phyloP scores from a whole-genome alignment of 306 rosid genomes.

The Cucurbita maxima region DNA sequence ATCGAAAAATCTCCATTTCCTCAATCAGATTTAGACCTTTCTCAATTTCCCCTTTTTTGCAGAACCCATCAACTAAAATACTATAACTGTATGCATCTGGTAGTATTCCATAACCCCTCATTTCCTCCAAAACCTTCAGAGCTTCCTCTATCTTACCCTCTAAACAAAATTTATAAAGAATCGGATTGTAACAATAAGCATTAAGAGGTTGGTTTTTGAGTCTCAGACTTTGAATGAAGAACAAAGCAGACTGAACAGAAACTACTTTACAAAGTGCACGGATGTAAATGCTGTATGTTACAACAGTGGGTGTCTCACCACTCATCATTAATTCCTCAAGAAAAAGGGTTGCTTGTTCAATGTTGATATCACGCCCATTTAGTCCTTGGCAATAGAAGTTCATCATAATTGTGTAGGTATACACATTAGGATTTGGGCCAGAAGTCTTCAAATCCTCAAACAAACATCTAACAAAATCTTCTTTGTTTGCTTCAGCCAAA shows the following conservation, averaged over 20 bases:
- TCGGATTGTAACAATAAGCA: constrained; percentile 37
- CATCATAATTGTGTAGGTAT: constrained; percentile 52
- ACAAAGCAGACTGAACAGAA: constrained; percentile 20
- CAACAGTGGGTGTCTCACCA: constrained; percentile 36
- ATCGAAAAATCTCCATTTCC: constrained; percentile 24
- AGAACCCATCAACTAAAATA: constrained; percentile 39
- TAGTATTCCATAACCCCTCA: constrained; percentile 27
- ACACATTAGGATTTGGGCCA: constrained; percentile 42
- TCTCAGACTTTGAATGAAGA: constrained; percentile 22
- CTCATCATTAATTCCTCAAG: constrained; percentile 28
- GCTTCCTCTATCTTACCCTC: constrained; percentile 27
- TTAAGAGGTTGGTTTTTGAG: constrained; percentile 24
- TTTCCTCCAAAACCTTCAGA: constrained; percentile 30
- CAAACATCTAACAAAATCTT: constrained; percentile 23
- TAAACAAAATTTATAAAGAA: constrained; percentile 33
- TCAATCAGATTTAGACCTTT: constrained; percentile 19
- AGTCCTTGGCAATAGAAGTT: constrained; percentile 31
- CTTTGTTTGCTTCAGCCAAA: constrained; percentile 36
- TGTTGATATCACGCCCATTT: constrained; percentile 22
- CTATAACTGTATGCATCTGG: constrained; percentile 56
- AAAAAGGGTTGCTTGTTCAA: constrained; percentile 28
- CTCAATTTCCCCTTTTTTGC: constrained; percentile 27
- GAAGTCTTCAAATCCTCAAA: constrained; percentile 28
- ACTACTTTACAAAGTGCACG: constrained; percentile 47
- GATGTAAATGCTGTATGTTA: constrained; percentile 42